Conservation (phyloP, 208 protist genomes). For the Plasmodiophora brassicae region DNA sequence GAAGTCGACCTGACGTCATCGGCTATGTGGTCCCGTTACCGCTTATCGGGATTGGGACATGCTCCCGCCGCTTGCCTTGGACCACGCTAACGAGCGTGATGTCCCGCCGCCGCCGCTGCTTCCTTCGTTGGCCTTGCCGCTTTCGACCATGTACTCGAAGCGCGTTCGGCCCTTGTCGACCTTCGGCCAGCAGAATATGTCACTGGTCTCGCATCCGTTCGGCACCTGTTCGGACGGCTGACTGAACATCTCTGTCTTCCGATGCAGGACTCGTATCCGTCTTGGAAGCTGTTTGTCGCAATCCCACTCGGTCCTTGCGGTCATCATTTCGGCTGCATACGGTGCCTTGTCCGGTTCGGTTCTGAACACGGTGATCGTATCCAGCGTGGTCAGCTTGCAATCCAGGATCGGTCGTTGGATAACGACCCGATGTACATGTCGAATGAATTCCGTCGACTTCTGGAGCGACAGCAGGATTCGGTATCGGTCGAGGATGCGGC, state of each 20-base stretch:
- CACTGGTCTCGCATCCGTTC: background rate
- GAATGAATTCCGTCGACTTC: background rate
- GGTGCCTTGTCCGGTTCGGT: background rate
- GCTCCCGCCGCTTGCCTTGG: too few relatives aligned
- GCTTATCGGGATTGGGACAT: too few relatives aligned
- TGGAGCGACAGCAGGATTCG: background rate
- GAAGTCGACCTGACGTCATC: too few relatives aligned
- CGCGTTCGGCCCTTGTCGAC: too few relatives aligned
- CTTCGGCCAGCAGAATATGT: background rate
- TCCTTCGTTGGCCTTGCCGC: too few relatives aligned
- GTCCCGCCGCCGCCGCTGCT: too few relatives aligned
- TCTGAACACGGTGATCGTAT: background rate
- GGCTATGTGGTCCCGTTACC: too few relatives aligned
- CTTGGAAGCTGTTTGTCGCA: background rate
- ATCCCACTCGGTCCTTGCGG: background rate
- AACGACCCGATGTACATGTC: background rate
- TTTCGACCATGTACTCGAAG: too few relatives aligned
- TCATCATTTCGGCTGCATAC: background rate
- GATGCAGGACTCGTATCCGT: background rate
- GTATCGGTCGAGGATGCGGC: background rate
- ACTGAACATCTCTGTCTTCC: background rate
- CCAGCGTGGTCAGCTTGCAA: background rate
- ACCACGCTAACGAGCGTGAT: too few relatives aligned
- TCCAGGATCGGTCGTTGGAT: background rate
- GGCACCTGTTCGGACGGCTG: background rate